These are phyloP conservation scores for Coemansia sp. DNA, from an alignment of 192 early-diverging fungal genomes.

Conservation along the genomic window DNA sequence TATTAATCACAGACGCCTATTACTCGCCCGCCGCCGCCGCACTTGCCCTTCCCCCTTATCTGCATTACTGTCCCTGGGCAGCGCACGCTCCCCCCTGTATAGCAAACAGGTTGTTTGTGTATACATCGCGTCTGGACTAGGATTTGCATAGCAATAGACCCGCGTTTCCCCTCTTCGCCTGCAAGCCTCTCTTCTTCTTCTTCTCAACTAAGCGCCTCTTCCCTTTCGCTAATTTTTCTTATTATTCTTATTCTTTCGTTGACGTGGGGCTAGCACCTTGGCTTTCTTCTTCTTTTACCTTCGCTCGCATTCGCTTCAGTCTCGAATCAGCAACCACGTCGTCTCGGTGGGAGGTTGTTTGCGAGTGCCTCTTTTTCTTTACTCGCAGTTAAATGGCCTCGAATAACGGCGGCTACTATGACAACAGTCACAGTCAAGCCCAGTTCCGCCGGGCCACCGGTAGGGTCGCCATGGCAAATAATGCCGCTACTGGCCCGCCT, in stretches of 20 bases:
- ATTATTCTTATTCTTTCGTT: neutral
- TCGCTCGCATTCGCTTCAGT: neutral
- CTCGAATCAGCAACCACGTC: neutral
- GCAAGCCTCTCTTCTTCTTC: neutral
- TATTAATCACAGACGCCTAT: neutral
- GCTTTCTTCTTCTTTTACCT: neutral
- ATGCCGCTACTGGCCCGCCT: neutral
- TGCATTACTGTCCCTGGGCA: neutral
- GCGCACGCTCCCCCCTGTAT: neutral
- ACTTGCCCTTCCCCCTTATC: neutral
- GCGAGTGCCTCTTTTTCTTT: neutral
- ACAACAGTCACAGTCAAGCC: slow-evolving; percentile 18
- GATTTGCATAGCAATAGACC: neutral
- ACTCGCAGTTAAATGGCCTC: slow-evolving; percentile 15
- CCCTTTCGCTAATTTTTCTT: slow-evolving; percentile 5
- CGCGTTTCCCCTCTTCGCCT: neutral
- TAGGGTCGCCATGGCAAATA: slow-evolving; percentile 24
- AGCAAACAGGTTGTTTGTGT: neutral
- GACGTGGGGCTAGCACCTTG: neutral
- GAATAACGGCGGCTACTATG: slow-evolving; percentile 26
- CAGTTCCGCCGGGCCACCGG: slow-evolving; percentile 43
- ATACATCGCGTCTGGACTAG: neutral
- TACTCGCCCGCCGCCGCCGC: neutral
- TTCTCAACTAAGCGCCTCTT: neutral
- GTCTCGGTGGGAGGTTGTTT: slow-evolving; percentile 1